Evolutionary conservation across 2,329 filamentous ascomycete species (phyloP).

Genomic region (Cordyceps tenuipes): DNA sequence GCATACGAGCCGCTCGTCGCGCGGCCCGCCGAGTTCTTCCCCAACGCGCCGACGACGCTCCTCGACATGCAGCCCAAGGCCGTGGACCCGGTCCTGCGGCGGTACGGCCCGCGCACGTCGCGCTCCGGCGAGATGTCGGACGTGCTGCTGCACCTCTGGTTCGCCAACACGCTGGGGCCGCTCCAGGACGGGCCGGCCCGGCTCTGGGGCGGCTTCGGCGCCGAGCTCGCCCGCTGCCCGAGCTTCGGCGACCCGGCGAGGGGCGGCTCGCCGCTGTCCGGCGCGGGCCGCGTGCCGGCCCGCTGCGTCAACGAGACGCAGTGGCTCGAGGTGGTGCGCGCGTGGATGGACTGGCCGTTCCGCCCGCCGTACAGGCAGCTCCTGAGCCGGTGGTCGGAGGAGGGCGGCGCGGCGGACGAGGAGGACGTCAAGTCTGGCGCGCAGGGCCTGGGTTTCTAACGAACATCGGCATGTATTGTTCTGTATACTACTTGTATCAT

Average conservation of each 20-base stretch:
- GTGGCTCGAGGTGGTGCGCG: slow-evolving; percentile 48
- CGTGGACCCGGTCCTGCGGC: slow-evolving; percentile 39
- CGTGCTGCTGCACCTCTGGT: slow-evolving; percentile 33
- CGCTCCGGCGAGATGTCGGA: slow-evolving; percentile 44
- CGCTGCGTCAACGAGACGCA: slow-evolving; percentile 45
- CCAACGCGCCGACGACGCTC: slow-evolving; percentile 47
- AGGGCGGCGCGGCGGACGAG: slow-evolving; percentile 16
- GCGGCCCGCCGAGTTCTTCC: slow-evolving; percentile 55
- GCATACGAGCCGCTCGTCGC: slow-evolving; percentile 60
- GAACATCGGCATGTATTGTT: background rate
- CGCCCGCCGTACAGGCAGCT: slow-evolving; percentile 40
- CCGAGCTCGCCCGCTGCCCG: slow-evolving; percentile 40
- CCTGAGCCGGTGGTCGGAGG: slow-evolving; percentile 33
- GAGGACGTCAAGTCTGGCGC: slow-evolving; percentile 20
- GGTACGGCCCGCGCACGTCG: slow-evolving; percentile 31
- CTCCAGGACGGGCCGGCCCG: slow-evolving; percentile 38
- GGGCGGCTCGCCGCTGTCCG: slow-evolving; percentile 37
- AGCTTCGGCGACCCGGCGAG: slow-evolving; percentile 37
- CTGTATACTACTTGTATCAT: background rate
- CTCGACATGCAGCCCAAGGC: slow-evolving; percentile 59
- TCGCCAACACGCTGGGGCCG: slow-evolving; percentile 36
- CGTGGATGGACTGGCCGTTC: slow-evolving; percentile 61
- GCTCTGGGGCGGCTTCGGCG: slow-evolving; percentile 52
- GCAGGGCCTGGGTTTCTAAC: slow-evolving; percentile 12
- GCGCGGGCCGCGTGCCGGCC: slow-evolving; percentile 28